A percentile compares a stretch with the other conserved stretches of the same genome.
These are phyloP conservation scores for Cyberlindnera samutprakarnensis DNA, from an alignment of 805 yeast species.

Conservation along the genomic window DNA sequence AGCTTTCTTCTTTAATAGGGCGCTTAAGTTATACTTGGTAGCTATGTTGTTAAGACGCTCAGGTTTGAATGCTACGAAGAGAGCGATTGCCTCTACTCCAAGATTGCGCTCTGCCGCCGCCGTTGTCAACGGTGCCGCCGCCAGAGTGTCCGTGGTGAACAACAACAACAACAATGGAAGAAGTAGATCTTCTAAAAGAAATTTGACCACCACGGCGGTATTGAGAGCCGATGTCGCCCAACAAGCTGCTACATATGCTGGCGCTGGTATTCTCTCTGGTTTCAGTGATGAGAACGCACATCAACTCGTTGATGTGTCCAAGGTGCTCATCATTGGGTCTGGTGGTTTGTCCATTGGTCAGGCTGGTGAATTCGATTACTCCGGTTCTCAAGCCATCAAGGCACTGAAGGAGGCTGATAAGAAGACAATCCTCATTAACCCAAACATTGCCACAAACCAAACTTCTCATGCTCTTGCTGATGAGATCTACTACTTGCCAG, in stretches of 20 bases:
- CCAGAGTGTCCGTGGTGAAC: slow-evolving; percentile 5
- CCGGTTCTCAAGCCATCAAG: slow-evolving; percentile 96
- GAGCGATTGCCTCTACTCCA: slow-evolving; percentile 16
- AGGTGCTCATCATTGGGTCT: slow-evolving; percentile 90
- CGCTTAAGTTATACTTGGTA: too few species aligned
- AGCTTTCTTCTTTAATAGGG: too few species aligned
- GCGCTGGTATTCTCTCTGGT: slow-evolving; percentile 50
- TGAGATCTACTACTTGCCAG: slow-evolving; percentile 92
- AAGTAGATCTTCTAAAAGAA: slow-evolving; percentile 4
- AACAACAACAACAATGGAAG: slow-evolving; percentile 1
- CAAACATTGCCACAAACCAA: slow-evolving; percentile 95
- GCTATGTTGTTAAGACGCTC: slow-evolving; percentile 22
- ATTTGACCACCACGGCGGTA: slow-evolving; percentile 14
- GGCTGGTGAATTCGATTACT: slow-evolving; percentile 97
- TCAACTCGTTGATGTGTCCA: slow-evolving; percentile 71
- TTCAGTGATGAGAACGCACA: slow-evolving; percentile 55
- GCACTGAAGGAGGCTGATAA: slow-evolving; percentile 89
- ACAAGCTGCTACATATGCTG: slow-evolving; percentile 40
- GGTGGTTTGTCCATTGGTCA: slow-evolving; percentile 97
- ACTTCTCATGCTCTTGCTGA: slow-evolving; percentile 94
- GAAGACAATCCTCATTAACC: slow-evolving; percentile 80
- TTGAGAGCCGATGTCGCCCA: slow-evolving; percentile 12
- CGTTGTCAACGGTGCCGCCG: slow-evolving; percentile 4
- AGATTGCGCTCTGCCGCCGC: slow-evolving; percentile 6
- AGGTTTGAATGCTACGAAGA: slow-evolving; percentile 19